Evolutionary conservation across 768 basidiomycete species (phyloP).

Genomic region (Termitomyces sp.): DNA sequence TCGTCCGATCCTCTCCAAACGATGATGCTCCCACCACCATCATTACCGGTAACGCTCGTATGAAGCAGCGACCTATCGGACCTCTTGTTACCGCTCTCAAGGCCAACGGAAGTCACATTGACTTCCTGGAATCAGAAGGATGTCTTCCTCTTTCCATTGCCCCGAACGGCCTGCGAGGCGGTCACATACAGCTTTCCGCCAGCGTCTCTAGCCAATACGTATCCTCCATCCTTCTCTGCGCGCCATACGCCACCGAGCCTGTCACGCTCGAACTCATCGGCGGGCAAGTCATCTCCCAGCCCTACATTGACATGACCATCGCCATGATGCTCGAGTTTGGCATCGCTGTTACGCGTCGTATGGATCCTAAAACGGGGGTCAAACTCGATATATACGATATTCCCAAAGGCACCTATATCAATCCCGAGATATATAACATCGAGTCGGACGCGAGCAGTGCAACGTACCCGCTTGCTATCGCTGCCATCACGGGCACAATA

Average conservation of each 20-base stretch:
- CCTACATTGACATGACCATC: slow-evolving; percentile 99
- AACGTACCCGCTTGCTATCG: slow-evolving; percentile 95
- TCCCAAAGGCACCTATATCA: slow-evolving; percentile 71
- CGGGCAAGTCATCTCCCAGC: slow-evolving; percentile 95
- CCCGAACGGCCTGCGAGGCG: slow-evolving; percentile 79
- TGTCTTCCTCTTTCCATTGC: slow-evolving; percentile 87
- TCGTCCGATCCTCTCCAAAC: slow-evolving; percentile 50
- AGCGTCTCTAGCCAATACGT: slow-evolving; percentile 98
- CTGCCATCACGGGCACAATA: slow-evolving; percentile 94
- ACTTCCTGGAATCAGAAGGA: slow-evolving; percentile 73
- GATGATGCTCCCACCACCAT: slow-evolving; percentile 50
- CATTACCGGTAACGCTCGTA: slow-evolving; percentile 96
- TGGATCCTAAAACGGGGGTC: slow-evolving; percentile 53
- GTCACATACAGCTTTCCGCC: slow-evolving; percentile 81
- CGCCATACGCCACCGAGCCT: slow-evolving; percentile 84
- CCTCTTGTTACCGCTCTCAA: slow-evolving; percentile 88
- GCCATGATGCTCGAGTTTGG: slow-evolving; percentile 97
- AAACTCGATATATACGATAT: slow-evolving; percentile 81
- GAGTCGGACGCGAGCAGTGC: slow-evolving; percentile 95
- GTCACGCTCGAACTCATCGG: slow-evolving; percentile 88
- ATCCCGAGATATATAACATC: slow-evolving; percentile 80
- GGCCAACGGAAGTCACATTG: slow-evolving; percentile 73
- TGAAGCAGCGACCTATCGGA: slow-evolving; percentile 98
- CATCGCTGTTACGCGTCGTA: slow-evolving; percentile 62
- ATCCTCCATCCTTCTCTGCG: slow-evolving; percentile 93